Evolutionary conservation across 1,284 basidiomycete species (phyloP), one percentile per base, ranked within the genome.

Genomic region (Cutaneotrichosporon spelunceum): DNA sequence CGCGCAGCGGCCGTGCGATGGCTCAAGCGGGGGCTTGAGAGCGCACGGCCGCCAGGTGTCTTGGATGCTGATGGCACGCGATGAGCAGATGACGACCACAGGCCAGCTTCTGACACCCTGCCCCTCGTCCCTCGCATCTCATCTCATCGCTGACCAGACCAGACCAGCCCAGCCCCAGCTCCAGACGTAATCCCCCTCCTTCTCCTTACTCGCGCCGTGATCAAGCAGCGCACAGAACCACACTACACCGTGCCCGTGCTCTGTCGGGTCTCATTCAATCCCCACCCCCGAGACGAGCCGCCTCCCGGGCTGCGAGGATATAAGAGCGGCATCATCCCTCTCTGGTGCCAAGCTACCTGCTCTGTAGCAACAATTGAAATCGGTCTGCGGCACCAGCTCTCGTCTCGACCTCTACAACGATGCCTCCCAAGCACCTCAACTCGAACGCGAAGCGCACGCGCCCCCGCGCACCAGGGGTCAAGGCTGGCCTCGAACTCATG

Each of bases 401-500:
- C 30, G 30, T 44, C 53, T 54, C 34, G 30, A 23, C 24, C 53
- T 42, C 36, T 24, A 27, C 27, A 50, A 57, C 13, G 45, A 33
- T 48, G 53, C 34, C 59, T 23, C 53, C 59, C 26, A 60, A 56
- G 53, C 33, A 33, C 27, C 45, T 55, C 53, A 54, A 54, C 34
- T 26, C 45, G 27, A 56, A 45, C 36, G 27, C 53, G 10, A 55
- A 60, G 54, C 59, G 48, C 44, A 42, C 33, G n/a, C 47, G 33
- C 47, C 54, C 45, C 45, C 33, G 23, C 19, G 44, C 53, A 13
- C 59, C 59, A 21, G 60, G 48, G 14, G 47, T 56, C 26, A 56
- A 56, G 48, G 60, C 60, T 44, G 60, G 55, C 55, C 55, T 56
- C 16, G 60, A 61, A 21, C 55, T 61, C 50, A 61, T 61, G 60